Evolutionary conservation across 2,329 filamentous ascomycete genomes (phyloP).

Genomic region (Westerdykella ornata): DNA sequence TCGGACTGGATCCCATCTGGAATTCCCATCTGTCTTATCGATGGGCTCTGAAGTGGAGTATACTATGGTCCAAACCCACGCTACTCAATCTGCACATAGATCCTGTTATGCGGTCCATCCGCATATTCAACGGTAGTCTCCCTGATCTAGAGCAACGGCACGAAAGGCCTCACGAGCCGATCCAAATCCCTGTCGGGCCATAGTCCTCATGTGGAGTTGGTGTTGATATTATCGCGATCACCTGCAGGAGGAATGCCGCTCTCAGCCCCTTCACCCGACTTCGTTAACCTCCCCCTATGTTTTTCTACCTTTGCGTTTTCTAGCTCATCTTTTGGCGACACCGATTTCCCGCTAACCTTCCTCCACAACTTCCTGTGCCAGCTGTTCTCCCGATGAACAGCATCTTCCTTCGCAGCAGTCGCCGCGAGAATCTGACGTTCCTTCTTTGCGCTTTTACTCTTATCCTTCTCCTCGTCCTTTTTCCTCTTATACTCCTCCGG

Average conservation of each 20-base stretch:
- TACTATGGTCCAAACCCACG: no score
- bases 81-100: no score
- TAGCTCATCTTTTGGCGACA: conserved; percentile 14
- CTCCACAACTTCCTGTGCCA: conserved; percentile 27
- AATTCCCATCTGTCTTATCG: no score
- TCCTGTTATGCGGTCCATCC: no score
- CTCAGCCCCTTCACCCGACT: conserved; percentile 31
- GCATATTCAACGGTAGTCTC: no score
- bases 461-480: conserved; percentile 48
- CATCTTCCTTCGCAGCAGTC: conserved; percentile 42
- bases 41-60: no score
- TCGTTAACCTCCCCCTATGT: conserved; percentile 25
- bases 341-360: conserved; percentile 19
- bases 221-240: conserved; percentile 14
- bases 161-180: no score
- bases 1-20: no score
- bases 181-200: no score
- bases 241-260: conserved; percentile 32
- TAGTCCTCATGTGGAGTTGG: neutral
- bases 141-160: no score
- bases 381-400: conserved; percentile 33
- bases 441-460: conserved; percentile 55
- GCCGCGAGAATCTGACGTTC: conserved; percentile 48
- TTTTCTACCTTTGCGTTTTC: conserved; percentile 19
- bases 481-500: conserved; percentile 51